phyloP scores from a whole-genome alignment of 345 rosid genomes.

The Atalantia buxifolia region DNA sequence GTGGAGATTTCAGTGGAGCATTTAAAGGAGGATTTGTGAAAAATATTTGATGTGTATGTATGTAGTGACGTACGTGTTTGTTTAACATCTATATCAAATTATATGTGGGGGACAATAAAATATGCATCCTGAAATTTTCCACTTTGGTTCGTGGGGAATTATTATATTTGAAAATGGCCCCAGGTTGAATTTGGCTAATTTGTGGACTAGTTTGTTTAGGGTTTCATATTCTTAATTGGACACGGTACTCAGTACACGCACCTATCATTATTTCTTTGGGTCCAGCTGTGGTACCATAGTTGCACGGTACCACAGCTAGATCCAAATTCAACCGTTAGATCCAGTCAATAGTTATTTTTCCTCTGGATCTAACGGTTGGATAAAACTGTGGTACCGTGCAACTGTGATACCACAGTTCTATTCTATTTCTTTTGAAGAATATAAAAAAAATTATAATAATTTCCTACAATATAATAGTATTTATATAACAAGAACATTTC shows the following conservation, averaged over 20 bases:
- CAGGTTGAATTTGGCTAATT: constrained; percentile 8
- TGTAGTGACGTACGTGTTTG: constrained; percentile 37
- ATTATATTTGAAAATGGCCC: constrained; percentile 26
- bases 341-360: too few relatives aligned
- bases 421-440: background rate
- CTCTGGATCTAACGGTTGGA: too few relatives aligned
- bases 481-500: too few relatives aligned
- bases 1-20: constrained; percentile 23
- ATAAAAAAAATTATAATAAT: too few relatives aligned
- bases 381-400: too few relatives aligned
- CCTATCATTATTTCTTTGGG: background rate
- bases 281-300: too few relatives aligned
- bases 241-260: background rate
- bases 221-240: background rate
- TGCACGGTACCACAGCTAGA: too few relatives aligned
- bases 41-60: background rate
- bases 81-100: constrained; percentile 15
- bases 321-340: too few relatives aligned
- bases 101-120: constrained; percentile 48
- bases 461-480: too few relatives aligned
- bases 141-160: constrained; percentile 53
- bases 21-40: constrained; percentile 32
- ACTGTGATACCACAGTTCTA: too few relatives aligned
- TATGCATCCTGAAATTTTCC: constrained; percentile 65
- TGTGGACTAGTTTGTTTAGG: constrained; percentile 7